Conservation (phyloP, 1,284 basidiomycete species). For the Neonothopanus nambi region DNA sequence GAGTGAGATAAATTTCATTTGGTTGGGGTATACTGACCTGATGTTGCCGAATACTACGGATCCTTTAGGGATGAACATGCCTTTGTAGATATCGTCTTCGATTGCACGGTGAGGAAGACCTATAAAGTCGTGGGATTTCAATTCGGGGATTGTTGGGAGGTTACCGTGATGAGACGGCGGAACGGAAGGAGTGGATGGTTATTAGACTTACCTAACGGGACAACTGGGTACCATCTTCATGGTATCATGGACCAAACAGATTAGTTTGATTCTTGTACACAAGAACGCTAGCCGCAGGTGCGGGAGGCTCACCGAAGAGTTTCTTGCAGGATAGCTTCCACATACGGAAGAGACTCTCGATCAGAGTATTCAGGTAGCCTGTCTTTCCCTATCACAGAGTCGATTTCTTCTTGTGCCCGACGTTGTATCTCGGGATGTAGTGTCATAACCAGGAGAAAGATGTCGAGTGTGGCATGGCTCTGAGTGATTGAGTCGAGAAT, state of each 20-base stretch:
- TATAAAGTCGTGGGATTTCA: neutral
- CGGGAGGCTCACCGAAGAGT: constrained; percentile 17
- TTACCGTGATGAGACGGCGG: too few species aligned
- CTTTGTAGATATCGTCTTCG: constrained; percentile 3
- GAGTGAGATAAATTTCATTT: too few species aligned
- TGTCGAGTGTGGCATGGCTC: neutral
- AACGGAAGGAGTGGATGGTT: too few species aligned
- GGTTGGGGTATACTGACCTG: neutral
- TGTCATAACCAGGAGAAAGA: neutral
- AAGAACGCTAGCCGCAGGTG: neutral
- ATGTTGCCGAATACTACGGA: neutral
- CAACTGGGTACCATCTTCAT: neutral
- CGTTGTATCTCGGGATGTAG: neutral
- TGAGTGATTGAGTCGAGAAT: neutral
- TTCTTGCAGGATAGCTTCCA: neutral
- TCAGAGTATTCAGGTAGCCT: neutral
- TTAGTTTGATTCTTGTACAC: neutral
- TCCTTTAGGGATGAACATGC: constrained; percentile 4
- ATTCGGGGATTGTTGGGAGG: neutral
- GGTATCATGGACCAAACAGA: constrained; percentile 15
- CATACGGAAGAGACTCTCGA: neutral
- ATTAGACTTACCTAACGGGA: constrained; percentile 8
- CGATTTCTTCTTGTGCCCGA: neutral
- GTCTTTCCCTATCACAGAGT: neutral
- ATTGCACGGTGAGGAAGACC: constrained; percentile 2